A percentile compares a stretch with the other conserved stretches of the same genome.
Evolutionary conservation across 805 yeast genomes (phyloP).

Genomic region (Candida maris): DNA sequence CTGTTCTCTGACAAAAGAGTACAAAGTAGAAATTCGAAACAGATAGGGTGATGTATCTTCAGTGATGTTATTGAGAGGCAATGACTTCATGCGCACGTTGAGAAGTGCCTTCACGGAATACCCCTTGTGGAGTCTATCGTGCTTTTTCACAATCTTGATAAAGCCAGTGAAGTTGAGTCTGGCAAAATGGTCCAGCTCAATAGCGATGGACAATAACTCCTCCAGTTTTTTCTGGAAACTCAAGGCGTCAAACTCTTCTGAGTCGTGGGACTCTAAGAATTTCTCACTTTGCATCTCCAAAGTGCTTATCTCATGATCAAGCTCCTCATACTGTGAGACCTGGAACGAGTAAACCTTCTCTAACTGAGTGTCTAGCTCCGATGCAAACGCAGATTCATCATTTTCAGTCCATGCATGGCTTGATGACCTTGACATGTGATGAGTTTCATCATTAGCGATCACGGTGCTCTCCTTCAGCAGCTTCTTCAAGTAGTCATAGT

Average conservation of each 20-base stretch:
- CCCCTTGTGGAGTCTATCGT: slow-evolving; percentile 82
- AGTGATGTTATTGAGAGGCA: slow-evolving; percentile 75
- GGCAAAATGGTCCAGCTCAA: slow-evolving; percentile 84
- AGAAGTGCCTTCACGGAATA: slow-evolving; percentile 89
- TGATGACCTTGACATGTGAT: slow-evolving; percentile 12
- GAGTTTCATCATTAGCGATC: slow-evolving; percentile 5
- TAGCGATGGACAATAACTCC: slow-evolving; percentile 66
- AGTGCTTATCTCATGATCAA: slow-evolving; percentile 59
- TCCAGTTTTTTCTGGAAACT: slow-evolving; percentile 69
- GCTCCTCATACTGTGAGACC: slow-evolving; percentile 58
- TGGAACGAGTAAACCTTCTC: slow-evolving; percentile 79
- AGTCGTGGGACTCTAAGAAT: slow-evolving; percentile 24
- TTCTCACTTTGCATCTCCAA: slow-evolving; percentile 59
- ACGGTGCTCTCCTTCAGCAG: slow-evolving; percentile 63
- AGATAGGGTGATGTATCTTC: slow-evolving; percentile 93
- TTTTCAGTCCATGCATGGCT: slow-evolving; percentile 56
- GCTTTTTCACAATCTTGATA: slow-evolving; percentile 91
- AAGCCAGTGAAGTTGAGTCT: slow-evolving; percentile 94
- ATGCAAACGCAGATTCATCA: slow-evolving; percentile 69
- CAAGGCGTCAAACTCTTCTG: slow-evolving; percentile 48
- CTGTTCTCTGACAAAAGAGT: slow-evolving; percentile 78
- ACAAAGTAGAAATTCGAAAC: slow-evolving; percentile 76
- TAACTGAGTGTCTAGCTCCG: slow-evolving; percentile 61
- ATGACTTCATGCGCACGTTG: slow-evolving; percentile 78
- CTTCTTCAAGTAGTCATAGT: slow-evolving; percentile 62